These are phyloP conservation scores for Acarospora socialis DNA, from an alignment of 2,329 filamentous ascomycete species.

Conservation along the genomic window DNA sequence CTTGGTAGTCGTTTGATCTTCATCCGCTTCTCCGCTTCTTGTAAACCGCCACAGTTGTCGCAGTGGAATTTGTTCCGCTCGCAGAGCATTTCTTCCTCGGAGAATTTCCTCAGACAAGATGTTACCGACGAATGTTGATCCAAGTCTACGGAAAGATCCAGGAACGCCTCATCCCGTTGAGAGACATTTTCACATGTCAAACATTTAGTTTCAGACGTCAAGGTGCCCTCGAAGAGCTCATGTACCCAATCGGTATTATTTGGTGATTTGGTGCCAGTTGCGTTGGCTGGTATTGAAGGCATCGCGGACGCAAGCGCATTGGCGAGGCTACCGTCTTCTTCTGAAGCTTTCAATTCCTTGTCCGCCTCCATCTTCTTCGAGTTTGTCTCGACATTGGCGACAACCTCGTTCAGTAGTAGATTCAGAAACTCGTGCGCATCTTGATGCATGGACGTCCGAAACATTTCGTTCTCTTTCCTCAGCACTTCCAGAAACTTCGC, in stretches of 20 bases:
- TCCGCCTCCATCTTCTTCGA: conserved; percentile 49
- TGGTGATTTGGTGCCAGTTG: conserved; percentile 35
- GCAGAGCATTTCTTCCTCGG: conserved; percentile 94
- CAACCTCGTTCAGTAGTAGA: conserved; percentile 86
- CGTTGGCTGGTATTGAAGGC: conserved; percentile 19
- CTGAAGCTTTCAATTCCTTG: conserved; percentile 23
- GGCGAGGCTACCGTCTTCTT: conserved; percentile 29
- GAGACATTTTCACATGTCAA: conserved; percentile 92
- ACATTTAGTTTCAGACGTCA: conserved; percentile 94
- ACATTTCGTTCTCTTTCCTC: conserved; percentile 91
- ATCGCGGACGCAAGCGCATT: conserved; percentile 35
- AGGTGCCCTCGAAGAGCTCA: conserved; percentile 84
- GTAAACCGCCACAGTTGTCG: conserved; percentile 87
- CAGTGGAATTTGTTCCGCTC: conserved; percentile 99
- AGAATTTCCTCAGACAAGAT: conserved; percentile 88
- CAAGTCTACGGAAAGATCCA: conserved; percentile 90
- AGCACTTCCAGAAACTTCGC: conserved; percentile 89
- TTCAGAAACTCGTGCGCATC: conserved; percentile 97
- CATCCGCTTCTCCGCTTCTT: conserved; percentile 98
- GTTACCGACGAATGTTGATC: conserved; percentile 94
- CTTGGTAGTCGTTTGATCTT: conserved; percentile 92
- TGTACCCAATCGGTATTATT: conserved; percentile 82
- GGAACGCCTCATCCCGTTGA: conserved; percentile 85
- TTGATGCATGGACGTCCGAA: conserved; percentile 92
- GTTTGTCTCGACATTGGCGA: conserved; percentile 83